Evolutionary conservation across 2,329 filamentous ascomycete species (phyloP).

Genomic region (Colletotrichum camelliae): DNA sequence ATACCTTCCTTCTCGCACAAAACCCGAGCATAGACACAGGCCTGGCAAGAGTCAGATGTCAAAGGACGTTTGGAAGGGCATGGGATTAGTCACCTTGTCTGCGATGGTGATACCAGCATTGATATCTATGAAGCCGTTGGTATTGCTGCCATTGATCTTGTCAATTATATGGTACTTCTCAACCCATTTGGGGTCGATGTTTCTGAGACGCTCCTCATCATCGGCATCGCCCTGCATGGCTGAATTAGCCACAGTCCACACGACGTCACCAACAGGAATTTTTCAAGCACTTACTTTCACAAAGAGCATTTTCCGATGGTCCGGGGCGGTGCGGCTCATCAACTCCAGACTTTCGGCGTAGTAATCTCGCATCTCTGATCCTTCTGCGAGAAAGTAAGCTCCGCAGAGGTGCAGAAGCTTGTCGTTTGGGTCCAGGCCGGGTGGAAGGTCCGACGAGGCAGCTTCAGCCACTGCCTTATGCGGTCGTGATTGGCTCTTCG

Average conservation of each 20-base stretch:
- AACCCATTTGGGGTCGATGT: constrained; percentile 25
- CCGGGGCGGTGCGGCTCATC: not conserved
- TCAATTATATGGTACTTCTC: constrained; percentile 28
- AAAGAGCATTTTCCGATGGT: not conserved
- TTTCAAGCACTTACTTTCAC: not conserved
- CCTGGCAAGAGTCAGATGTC: not conserved
- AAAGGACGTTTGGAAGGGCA: not conserved
- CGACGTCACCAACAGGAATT: not conserved
- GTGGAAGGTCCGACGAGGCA: constrained; percentile 23
- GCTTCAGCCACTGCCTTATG: constrained; percentile 14
- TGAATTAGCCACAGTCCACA: not conserved
- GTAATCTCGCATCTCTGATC: constrained; percentile 11
- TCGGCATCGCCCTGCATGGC: not conserved
- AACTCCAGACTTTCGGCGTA: constrained; percentile 23
- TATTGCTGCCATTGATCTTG: constrained; percentile 25
- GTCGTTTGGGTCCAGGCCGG: constrained; percentile 24
- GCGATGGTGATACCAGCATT: constrained; percentile 30
- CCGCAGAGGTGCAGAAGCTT: constrained; percentile 24
- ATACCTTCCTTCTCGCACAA: not conserved
- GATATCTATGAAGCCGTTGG: constrained; percentile 30
- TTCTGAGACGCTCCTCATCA: constrained; percentile 15
- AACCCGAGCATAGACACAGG: not conserved
- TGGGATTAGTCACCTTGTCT: constrained; percentile 25
- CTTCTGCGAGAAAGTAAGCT: constrained; percentile 12
- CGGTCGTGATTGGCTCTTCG: no score